Percentiles rank a stretch among this genome's conserved stretches.
phyloP scores from a whole-genome alignment of 148 eudicot species.

The Vaccinium macrocarpon region DNA sequence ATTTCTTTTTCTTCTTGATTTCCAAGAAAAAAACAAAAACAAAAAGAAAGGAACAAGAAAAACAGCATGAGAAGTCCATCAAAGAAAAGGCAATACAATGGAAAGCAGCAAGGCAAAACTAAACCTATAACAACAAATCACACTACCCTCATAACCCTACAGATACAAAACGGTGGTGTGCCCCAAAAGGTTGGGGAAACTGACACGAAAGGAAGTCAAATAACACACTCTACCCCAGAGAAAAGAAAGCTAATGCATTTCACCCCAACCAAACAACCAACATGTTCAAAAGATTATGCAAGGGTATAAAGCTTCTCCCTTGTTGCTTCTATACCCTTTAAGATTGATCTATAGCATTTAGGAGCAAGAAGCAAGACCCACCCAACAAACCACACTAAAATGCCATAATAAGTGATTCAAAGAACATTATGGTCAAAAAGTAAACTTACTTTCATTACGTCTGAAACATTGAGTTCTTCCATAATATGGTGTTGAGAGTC shows the following conservation, averaged over 20 bases:
- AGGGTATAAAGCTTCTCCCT: not conserved
- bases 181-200: not conserved
- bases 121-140: not conserved
- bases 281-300: not conserved
- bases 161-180: not conserved
- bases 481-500: slow-evolving; percentile 33
- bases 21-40: not conserved
- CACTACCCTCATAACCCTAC: not conserved
- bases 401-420: not conserved
- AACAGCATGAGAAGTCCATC: not conserved
- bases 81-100: not conserved
- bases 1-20: not conserved
- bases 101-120: not conserved
- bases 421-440: not conserved
- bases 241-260: not conserved
- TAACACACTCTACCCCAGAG: not conserved
- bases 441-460: slow-evolving; percentile 51
- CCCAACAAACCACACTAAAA: not conserved
- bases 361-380: not conserved
- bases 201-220: not conserved
- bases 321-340: not conserved
- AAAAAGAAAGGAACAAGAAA: not conserved
- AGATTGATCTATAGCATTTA: not conserved
- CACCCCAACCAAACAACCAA: not conserved
- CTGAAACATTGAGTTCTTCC: slow-evolving; percentile 46